A percentile compares a stretch with the other conserved stretches of the same genome.
Conservation (phyloP, 768 basidiomycete species). For the Naganishia friedmannii region DNA sequence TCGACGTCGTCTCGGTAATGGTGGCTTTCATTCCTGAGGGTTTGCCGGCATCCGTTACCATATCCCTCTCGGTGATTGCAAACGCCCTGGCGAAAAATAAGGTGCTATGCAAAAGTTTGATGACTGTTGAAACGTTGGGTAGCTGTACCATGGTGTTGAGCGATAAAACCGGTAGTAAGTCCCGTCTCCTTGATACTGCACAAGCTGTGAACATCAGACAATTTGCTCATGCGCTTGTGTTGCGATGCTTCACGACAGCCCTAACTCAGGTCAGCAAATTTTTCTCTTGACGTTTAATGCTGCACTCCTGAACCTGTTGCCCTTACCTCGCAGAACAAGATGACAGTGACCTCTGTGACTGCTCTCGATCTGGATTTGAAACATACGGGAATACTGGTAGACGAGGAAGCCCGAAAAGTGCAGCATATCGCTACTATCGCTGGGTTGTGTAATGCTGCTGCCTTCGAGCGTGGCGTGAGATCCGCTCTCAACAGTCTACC, state of each 20-base stretch:
- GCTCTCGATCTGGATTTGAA: constrained; percentile 43
- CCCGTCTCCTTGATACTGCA: not conserved
- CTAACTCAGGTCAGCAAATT: constrained; percentile 52
- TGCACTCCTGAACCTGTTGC: not conserved
- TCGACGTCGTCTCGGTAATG: constrained; percentile 61
- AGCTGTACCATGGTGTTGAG: constrained; percentile 62
- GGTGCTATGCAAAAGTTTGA: constrained; percentile 61
- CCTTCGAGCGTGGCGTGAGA: constrained; percentile 54
- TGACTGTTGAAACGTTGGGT: constrained; percentile 68
- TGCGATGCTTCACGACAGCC: constrained; percentile 36
- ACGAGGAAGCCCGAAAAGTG: constrained; percentile 36
- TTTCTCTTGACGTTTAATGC: no score
- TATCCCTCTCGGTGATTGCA: constrained; percentile 58
- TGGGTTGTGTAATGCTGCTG: constrained; percentile 59
- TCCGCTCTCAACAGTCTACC: constrained; percentile 38
- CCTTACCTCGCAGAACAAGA: constrained; percentile 57
- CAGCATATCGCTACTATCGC: constrained; percentile 53
- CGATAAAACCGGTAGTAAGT: constrained; percentile 56
- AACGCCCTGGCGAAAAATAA: constrained; percentile 59
- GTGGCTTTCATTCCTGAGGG: constrained; percentile 57
- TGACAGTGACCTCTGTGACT: constrained; percentile 60
- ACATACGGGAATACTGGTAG: constrained; percentile 34
- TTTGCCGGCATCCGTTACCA: constrained; percentile 52
- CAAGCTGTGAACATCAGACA: no score
- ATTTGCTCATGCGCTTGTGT: no score